Evolutionary conservation across 331 rosid genomes (phyloP), one percentile per base, ranked within the genome.

Genomic region (Quercus tomentella): DNA sequence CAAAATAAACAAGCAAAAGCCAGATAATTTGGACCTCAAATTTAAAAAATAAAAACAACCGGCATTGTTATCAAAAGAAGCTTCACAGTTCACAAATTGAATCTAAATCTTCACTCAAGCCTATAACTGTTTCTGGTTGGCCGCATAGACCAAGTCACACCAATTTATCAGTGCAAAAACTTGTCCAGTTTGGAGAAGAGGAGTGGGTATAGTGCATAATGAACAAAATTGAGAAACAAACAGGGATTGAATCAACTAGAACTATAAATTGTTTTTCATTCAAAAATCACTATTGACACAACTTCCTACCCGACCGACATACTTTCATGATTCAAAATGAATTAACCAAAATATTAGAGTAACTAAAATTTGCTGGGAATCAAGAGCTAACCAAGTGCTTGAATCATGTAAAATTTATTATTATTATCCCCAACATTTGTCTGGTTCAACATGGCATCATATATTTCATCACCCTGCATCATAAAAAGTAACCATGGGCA

Each of bases 381-480:
- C 11, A 73, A 71, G 80, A 87, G 75, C 51, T 71, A 16, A 95
- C 98, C 92, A 79, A 95, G 98, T 77, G 67, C 92, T 90, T 95
- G 99, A 83, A 93, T 82, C 80, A 88, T 89, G 73, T 86, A 95
- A 79, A 95, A 95, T 89, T 91, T 95, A 88, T 95, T 95, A 72
- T 95, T 95, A 86, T 95, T 95, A 67, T 83, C 77, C 26, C 89
- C 81, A 71, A 93, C 91, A 83, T 93, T 91, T 52, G 99, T 93
- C 87, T 93, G 99, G 88, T 93, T 95, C 87, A 93, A 81, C 89
- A 91, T 89, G 78, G 97, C 98, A 84, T 95, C 99, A 69, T 90
- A 93, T 72, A 95, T 81, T 18, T 90, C 97, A 77, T 79, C 89
- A 33, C 87, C 98, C 98, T 91, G 76, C 89, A 87, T 26, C 28